Conservation (phyloP, 2,329 filamentous ascomycete species). For the Akanthomyces dipterigenus region DNA sequence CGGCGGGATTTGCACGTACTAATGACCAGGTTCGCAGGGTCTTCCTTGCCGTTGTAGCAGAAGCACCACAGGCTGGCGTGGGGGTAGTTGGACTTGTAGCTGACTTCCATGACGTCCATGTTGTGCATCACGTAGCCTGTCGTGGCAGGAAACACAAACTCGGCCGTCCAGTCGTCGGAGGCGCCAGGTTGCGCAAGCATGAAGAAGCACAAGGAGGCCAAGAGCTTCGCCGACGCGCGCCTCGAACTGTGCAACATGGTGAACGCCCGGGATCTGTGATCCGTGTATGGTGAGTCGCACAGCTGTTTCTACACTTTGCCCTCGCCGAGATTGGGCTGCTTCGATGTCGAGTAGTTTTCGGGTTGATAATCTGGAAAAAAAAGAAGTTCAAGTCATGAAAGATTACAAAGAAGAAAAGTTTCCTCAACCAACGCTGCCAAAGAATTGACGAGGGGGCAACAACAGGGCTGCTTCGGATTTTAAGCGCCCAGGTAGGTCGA, state of each 20-base stretch:
- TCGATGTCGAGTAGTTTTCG: too few species aligned
- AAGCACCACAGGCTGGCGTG: not conserved
- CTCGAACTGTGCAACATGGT: not conserved
- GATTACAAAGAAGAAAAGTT: not conserved
- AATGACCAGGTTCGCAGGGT: not conserved
- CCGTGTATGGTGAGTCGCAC: not conserved
- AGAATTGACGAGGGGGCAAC: not conserved
- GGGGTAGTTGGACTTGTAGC: not conserved
- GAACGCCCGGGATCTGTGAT: not conserved
- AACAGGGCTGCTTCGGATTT: not conserved
- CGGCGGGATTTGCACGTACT: not conserved
- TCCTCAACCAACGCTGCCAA: not conserved
- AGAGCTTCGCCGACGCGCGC: not conserved
- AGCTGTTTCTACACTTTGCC: not conserved
- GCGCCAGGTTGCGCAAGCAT: not conserved
- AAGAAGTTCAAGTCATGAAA: too few species aligned
- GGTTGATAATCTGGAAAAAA: not conserved
- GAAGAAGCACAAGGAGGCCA: not conserved
- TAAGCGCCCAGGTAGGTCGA: not conserved
- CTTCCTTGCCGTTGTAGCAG: not conserved
- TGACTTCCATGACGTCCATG: constrained; percentile 1
- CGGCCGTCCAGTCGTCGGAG: not conserved
- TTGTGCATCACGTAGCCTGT: constrained; percentile 3
- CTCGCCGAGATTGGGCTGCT: too few species aligned
- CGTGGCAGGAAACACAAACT: not conserved